These are phyloP conservation scores for Spinacia oleracea DNA, from an alignment of 179 eudicot species.

Conservation along the genomic window DNA sequence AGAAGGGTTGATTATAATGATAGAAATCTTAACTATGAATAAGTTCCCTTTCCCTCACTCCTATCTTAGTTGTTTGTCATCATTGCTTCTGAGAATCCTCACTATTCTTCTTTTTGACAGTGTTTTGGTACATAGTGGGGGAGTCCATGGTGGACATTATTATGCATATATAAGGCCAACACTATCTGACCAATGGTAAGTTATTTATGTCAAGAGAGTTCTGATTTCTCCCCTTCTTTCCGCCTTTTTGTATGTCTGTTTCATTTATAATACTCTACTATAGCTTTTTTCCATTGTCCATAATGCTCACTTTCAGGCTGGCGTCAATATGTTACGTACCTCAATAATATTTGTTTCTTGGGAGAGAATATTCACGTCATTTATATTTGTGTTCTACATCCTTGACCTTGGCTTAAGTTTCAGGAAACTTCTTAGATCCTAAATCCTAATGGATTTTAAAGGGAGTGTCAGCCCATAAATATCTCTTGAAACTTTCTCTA, in stretches of 20 bases:
- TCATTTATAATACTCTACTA: neutral
- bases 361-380: neutral
- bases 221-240: neutral
- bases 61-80: neutral
- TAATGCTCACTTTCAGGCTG: neutral
- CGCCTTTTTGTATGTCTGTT: slow-evolving; percentile 1
- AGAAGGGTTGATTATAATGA: neutral
- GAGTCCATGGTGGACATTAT: slow-evolving; percentile 87
- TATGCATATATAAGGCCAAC: slow-evolving; percentile 85
- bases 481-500: neutral
- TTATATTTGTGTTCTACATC: neutral
- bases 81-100: neutral
- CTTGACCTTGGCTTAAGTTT: neutral
- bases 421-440: neutral
- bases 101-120: slow-evolving; percentile 34
- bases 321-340: neutral
- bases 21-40: neutral
- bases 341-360: neutral
- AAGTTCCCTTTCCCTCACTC: neutral
- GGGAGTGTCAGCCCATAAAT: neutral
- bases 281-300: neutral
- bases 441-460: neutral
- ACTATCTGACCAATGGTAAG: slow-evolving; percentile 75
- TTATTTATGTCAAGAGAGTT: neutral
- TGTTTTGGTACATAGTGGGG: slow-evolving; percentile 93